These are phyloP conservation scores for Ustanciosporium gigantosporum DNA, from an alignment of 1,284 basidiomycete genomes.

Conservation along the genomic window DNA sequence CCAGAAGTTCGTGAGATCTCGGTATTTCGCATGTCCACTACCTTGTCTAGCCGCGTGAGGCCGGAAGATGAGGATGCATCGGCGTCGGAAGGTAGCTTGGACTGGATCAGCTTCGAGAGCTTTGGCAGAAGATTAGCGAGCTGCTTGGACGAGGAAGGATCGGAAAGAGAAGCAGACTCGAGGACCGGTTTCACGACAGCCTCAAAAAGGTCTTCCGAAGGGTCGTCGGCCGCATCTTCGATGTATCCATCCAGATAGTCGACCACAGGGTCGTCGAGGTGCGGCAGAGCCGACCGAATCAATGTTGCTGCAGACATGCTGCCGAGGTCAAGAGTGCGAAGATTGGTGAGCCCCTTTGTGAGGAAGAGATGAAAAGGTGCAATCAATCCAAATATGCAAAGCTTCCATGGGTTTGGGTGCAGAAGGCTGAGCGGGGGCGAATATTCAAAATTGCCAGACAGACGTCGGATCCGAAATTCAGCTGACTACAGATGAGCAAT, in stretches of 20 bases:
- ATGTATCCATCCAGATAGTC: constrained; percentile 90
- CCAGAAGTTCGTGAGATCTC: constrained; percentile 60
- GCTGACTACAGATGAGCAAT: no score
- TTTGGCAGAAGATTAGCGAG: constrained; percentile 41
- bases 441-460: no score
- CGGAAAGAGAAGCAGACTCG: constrained; percentile 52
- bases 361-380: not conserved
- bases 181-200: constrained; percentile 54
- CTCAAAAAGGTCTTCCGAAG: constrained; percentile 48
- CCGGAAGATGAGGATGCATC: constrained; percentile 64
- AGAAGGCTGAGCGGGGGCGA: no score
- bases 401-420: no score
- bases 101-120: constrained; percentile 47
- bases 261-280: constrained; percentile 89
- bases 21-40: constrained; percentile 88
- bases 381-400: not conserved
- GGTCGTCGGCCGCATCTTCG: constrained; percentile 73
- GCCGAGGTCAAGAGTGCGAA: not conserved
- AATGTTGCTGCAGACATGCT: constrained; percentile 69
- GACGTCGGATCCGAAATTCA: no score
- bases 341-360: no score
- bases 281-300: constrained; percentile 77
- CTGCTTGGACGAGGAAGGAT: constrained; percentile 36
- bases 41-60: constrained; percentile 73
- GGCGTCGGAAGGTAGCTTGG: constrained; percentile 37